Evolutionary conservation across 192 early-diverging fungal species (phyloP).

Genomic region (Coemansia sp.): DNA sequence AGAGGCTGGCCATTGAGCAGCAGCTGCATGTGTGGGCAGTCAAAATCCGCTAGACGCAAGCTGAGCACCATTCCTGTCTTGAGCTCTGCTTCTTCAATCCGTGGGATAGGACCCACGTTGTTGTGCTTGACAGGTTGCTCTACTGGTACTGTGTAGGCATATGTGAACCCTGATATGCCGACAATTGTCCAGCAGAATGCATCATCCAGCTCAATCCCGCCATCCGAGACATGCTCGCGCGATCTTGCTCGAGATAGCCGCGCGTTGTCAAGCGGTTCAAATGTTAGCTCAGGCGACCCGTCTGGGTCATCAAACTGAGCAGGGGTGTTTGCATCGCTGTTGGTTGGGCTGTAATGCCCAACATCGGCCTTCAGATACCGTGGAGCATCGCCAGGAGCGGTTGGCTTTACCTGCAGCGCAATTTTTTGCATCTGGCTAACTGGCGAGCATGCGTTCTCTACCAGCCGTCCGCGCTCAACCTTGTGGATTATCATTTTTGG

Average conservation of each 20-base stretch:
- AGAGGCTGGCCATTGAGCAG: slow-evolving; percentile 21
- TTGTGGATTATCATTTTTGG: slow-evolving; percentile 73
- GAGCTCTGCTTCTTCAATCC: slow-evolving; percentile 9
- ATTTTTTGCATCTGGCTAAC: slow-evolving; percentile 87
- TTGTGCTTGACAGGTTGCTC: slow-evolving; percentile 8
- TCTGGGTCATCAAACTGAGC: slow-evolving; percentile 43
- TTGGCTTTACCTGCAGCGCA: slow-evolving; percentile 55
- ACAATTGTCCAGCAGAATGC: slow-evolving; percentile 86
- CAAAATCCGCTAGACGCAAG: slow-evolving; percentile 13
- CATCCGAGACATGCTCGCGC: slow-evolving; percentile 11
- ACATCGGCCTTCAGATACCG: slow-evolving; percentile 40
- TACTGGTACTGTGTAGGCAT: slow-evolving; percentile 29
- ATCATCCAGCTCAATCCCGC: slow-evolving; percentile 62
- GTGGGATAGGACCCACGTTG: slow-evolving; percentile 28
- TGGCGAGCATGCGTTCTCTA: slow-evolving; percentile 61
- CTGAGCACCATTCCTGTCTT: slow-evolving; percentile 5
- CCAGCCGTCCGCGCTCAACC: slow-evolving; percentile 71
- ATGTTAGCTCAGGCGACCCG: slow-evolving; percentile 49
- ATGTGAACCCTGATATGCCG: slow-evolving; percentile 63
- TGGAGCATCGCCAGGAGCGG: slow-evolving; percentile 20
- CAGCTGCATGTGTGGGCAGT: slow-evolving; percentile 22
- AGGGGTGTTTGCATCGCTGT: slow-evolving; percentile 4
- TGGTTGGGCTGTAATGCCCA: slow-evolving; percentile 30
- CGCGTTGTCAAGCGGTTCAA: slow-evolving; percentile 30
- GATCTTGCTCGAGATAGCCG: slow-evolving; percentile 18